Percentiles rank a stretch among this genome's conserved stretches.
Evolutionary conservation across 2,329 filamentous ascomycete species (phyloP).

Genomic region (Aspergillus tanneri): DNA sequence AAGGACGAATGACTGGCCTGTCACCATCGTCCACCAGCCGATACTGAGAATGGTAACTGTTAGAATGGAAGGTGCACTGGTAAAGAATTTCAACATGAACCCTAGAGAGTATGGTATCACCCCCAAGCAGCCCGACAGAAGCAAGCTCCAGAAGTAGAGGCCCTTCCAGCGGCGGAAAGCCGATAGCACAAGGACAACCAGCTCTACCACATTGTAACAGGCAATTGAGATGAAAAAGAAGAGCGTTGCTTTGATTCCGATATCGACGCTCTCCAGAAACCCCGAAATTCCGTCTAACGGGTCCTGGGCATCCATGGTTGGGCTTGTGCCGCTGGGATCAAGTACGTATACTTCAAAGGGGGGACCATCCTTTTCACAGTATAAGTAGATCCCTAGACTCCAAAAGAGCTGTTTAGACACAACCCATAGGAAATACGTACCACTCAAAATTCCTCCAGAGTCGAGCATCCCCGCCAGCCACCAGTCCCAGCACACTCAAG

Average conservation of each 20-base stretch:
- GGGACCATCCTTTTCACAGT: neutral
- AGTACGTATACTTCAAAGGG: neutral
- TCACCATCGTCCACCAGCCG: conserved; percentile 62
- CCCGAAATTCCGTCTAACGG: conserved; percentile 33
- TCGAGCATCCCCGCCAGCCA: neutral
- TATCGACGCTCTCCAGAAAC: conserved; percentile 24
- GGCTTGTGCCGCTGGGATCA: neutral
- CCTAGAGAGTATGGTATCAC: conserved; percentile 43
- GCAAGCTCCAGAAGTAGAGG: conserved; percentile 46
- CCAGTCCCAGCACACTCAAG: neutral
- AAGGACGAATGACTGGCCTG: conserved; percentile 61
- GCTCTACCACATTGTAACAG: conserved; percentile 50
- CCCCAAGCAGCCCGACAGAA: conserved; percentile 36
- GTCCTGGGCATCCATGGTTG: conserved; percentile 11
- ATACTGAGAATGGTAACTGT: conserved; percentile 49
- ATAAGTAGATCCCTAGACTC: neutral
- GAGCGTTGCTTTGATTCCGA: conserved; percentile 25
- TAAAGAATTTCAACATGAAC: conserved; percentile 46
- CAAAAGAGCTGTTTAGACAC: neutral
- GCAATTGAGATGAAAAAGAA: conserved; percentile 41
- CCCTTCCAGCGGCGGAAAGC: conserved; percentile 42
- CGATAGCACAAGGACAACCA: conserved; percentile 40
- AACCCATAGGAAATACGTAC: neutral
- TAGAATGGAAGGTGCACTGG: conserved; percentile 27
- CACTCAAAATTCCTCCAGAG: neutral